Conservation (phyloP, 768 basidiomycete genomes). For the Tulasnella sp. region DNA sequence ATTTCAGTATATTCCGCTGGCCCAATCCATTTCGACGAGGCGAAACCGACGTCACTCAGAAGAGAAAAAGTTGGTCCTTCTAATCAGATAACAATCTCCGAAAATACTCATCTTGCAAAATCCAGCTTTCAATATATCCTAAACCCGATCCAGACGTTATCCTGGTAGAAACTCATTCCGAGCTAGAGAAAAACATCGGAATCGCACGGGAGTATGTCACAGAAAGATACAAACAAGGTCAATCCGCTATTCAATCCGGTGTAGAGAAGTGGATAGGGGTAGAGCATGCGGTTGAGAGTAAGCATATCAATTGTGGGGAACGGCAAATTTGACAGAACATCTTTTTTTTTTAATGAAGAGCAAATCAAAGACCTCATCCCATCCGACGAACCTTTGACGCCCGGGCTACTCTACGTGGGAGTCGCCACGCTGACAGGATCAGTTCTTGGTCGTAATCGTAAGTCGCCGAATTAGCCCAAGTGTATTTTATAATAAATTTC, state of each 20-base stretch:
- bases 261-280: slow-evolving; percentile 68
- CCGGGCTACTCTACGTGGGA: slow-evolving; percentile 82
- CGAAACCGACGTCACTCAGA: background rate
- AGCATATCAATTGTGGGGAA: slow-evolving; percentile 16
- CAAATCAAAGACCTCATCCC: slow-evolving; percentile 67
- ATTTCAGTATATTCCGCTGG: background rate
- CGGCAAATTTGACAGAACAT: background rate
- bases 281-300: slow-evolving; percentile 77
- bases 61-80: background rate
- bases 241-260: slow-evolving; percentile 52
- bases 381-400: slow-evolving; percentile 68
- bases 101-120: background rate
- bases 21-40: slow-evolving; percentile 2
- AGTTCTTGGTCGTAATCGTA: slow-evolving; percentile 67
- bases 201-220: slow-evolving; percentile 47
- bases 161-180: slow-evolving; percentile 60
- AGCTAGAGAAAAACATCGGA: slow-evolving; percentile 66
- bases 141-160: slow-evolving; percentile 44
- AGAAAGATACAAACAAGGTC: slow-evolving; percentile 43
- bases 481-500: background rate
- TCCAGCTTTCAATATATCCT: slow-evolving; percentile 77
- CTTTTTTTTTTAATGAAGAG: slow-evolving; percentile 30
- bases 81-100: background rate
- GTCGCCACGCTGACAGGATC: slow-evolving; percentile 80
- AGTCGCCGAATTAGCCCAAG: slow-evolving; percentile 6